Conservation (phyloP, 306 rosid genomes). For the Prunus mongolica region DNA sequence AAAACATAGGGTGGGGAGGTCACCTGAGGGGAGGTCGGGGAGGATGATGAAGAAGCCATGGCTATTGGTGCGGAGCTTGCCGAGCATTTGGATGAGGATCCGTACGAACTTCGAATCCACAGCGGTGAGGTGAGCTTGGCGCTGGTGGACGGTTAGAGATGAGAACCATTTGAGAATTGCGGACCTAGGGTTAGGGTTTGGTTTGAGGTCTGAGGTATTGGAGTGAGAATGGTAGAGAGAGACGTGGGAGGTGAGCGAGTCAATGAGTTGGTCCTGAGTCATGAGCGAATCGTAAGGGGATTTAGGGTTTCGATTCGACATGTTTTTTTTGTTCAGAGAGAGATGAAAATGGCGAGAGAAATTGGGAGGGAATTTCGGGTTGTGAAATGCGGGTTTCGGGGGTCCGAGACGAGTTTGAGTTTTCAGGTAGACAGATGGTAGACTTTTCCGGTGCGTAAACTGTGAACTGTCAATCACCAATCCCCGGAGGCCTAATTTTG, state of each 20-base stretch:
- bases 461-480: neutral
- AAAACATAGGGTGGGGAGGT: slow-evolving; percentile 70
- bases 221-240: slow-evolving; percentile 69
- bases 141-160: slow-evolving; percentile 64
- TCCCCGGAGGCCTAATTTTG: too few relatives aligned
- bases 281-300: slow-evolving; percentile 31
- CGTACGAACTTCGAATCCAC: slow-evolving; percentile 61
- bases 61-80: slow-evolving; percentile 40
- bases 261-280: slow-evolving; percentile 72
- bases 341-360: neutral
- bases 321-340: neutral
- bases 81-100: slow-evolving; percentile 59
- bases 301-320: slow-evolving; percentile 17
- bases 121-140: slow-evolving; percentile 63
- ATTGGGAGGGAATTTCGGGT: neutral
- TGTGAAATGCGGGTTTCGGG: neutral
- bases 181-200: slow-evolving; percentile 45
- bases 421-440: neutral
- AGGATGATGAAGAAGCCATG: slow-evolving; percentile 77
- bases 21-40: slow-evolving; percentile 58
- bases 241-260: slow-evolving; percentile 81
- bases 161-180: slow-evolving; percentile 77
- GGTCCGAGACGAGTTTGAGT: neutral
- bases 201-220: slow-evolving; percentile 16
- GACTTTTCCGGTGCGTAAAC: neutral